Base-by-base conservation (phyloP, 805 yeast species). In the Wickerhamomyces bovis region DNA sequence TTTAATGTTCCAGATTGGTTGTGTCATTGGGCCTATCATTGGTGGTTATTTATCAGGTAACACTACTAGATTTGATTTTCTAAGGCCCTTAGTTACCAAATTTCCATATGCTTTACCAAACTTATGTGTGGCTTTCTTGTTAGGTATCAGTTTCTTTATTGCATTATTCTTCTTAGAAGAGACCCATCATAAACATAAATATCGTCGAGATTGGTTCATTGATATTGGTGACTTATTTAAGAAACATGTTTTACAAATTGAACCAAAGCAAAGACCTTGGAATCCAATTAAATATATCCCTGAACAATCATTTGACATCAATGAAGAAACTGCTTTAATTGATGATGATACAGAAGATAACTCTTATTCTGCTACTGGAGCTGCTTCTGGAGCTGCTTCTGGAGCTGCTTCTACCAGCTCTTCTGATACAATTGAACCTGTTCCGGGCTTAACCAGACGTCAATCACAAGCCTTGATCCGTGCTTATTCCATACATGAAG, bases 1-100 rank as follows among this genome's bases (percentile, higher is more conserved):
- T 0, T 60, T 81, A 33, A 63, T 81, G 13, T 82, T 78, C 74
- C 81, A 81, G 56, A 53, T 80, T 19, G 88, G 87, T 6, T 65
- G 77, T 23, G 72, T 80, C 13, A 56, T 81, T 13, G 88, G 88
- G 1, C 85, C 86, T 1, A 63, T 78, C 58, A 67, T 81, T 28
- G 85, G 81, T 23, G 77, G 77, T 26, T 70, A 64, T 44, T 64
- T 80, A 40, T 78, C 82, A 12, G 62, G 62, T 9, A 53, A 51
- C 22, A 61, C 57, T 22, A 63, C 67, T 1, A 43, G 43, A 5
- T 51, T 59, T 39, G 58, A 57, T 1, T 39, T 53, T 18, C 51
- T 68, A 39, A 56, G 54, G 18, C 56, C 56, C 1, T 53, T 72
- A 49, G 57, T 73, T 19, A 50, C 61, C 16, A 54, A 53, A 23